Base-by-base conservation (phyloP, 2,329 filamentous ascomycete genomes). In the Helicocarpus griseus region DNA sequence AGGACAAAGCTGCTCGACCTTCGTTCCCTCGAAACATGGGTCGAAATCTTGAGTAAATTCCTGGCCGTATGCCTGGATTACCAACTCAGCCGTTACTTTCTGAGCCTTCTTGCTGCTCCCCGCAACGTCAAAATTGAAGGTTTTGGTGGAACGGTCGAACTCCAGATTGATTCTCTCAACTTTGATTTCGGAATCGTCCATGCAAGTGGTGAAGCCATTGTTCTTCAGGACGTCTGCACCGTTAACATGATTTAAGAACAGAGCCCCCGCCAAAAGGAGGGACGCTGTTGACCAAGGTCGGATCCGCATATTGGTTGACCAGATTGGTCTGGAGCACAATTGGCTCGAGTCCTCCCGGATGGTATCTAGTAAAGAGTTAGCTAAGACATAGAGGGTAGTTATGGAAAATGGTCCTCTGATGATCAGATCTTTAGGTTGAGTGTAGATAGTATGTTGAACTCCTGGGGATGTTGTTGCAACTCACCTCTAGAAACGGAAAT, bases 21-120 rank as follows among this genome's bases (percentile, higher is more conserved):
- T 83, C 17, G 82, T 89, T 35, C 64, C 70, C 1, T 71, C 59
- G 17, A 83, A 78, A 68, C 93, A 98, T 33, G 93, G 93, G 63
- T 96, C 82, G 70, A 97, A 95, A 3, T 72, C 73, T 54, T 87
- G 87, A 36, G 78, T 75, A 70, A 94, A 97, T 55, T 85, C 70
- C 53, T 80, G 81, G 54, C 93, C 93, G 63, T 97, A 97, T 7
- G 91, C 91, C 24, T 78, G 85, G 36, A 96, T 86, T 21, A 80
- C 77, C 53, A 97, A 74, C 14, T 73, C 73, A 13, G 89, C 90
- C 51, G 79, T 86, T 54, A 97, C 88, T 58, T 95, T 90, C 67
- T 93, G 88, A 58, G 78, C 69, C 65, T 79, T 80, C 50, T 71
- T 69, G 65, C 87, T 96, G 54, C 79, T 82, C 55, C 91, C 93